Evolutionary conservation across 768 basidiomycete genomes (phyloP).

Genomic region (Lentinula edodes): DNA sequence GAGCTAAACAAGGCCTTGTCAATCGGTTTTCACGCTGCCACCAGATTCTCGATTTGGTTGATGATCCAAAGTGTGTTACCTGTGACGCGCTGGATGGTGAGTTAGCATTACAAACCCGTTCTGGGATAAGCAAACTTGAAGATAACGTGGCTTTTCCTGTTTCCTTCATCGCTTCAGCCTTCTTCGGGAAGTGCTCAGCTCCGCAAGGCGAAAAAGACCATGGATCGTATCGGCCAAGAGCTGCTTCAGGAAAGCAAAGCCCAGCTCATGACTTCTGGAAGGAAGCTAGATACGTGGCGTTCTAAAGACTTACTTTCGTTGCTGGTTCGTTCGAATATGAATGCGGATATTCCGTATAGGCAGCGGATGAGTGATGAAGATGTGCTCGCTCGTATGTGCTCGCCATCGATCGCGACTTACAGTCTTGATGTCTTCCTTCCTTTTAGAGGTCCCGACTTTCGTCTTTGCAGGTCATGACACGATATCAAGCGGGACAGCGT

Average conservation of each 20-base stretch:
- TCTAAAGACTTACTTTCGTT: constrained; percentile 42
- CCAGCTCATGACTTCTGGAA: constrained; percentile 15
- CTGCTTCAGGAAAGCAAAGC: constrained; percentile 34
- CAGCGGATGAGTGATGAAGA: constrained; percentile 30
- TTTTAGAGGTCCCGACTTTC: too few species aligned
- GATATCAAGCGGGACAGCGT: too few species aligned
- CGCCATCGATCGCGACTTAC: too few species aligned
- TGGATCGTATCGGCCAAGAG: constrained; percentile 31
- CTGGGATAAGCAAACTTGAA: constrained; percentile 33
- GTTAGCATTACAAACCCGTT: constrained; percentile 23
- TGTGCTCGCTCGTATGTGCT: too few species aligned
- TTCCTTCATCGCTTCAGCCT: constrained; percentile 48
- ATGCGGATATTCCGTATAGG: constrained; percentile 35
- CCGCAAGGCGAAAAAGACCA: constrained; percentile 22
- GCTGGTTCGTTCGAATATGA: constrained; percentile 46
- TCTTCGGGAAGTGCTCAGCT: constrained; percentile 21
- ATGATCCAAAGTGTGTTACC: constrained; percentile 11
- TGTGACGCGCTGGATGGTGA: not conserved
- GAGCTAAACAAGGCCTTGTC: constrained; percentile 28
- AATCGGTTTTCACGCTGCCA: constrained; percentile 18
- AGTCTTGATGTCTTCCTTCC: too few species aligned
- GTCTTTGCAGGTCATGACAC: too few species aligned
- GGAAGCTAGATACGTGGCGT: constrained; percentile 7
- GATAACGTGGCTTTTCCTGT: constrained; percentile 16
- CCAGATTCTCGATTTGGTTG: constrained; percentile 8